Base-by-base conservation (phyloP, 2,329 filamentous ascomycete genomes). In the Ophiostoma quercus region DNA sequence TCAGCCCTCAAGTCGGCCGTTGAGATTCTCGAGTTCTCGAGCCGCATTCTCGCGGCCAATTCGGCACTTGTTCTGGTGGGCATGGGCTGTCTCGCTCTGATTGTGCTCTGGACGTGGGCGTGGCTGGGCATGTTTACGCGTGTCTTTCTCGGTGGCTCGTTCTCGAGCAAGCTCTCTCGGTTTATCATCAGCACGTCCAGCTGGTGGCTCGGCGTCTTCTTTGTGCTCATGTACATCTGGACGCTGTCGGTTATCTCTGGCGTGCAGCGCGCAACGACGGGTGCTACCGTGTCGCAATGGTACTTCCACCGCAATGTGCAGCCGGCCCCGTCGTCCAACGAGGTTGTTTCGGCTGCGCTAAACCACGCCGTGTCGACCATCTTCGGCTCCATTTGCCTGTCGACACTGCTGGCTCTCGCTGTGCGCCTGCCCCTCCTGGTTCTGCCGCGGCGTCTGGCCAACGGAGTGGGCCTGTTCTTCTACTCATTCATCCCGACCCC, bases 71-170 rank as follows among this genome's bases (percentile, higher is more conserved):
- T 98, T 43, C 78, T 91, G 1, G 86, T 97, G n/a, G 95, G 95
- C 2, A 90, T 97, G 75, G 87, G 84, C 12, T 90, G 90, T 29
- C 84, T 98, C 16, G 85, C 82, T 7, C 82, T 89, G 34, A 90
- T 96, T 62, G 91, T 97, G 11, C 81, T 87, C 16, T 98, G 94
- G 90, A 97, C 94, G 0, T 99, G 95, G 95, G 79, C 91, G 7
- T 99, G 95, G 95, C 87, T 98, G 74, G 88, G 89, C 75, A 97
- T 99, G 93, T 98, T 99, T 79, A 94, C 94, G 8, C 87, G 93
- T 63, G 89, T 98, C 71, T 99, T 99, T 79, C 87, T 98, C 71
- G 92, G 92, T n/a, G 95, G 95, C 0, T 91, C 94, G 78, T 88
- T 94, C 73, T 88, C 88, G 19, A 87, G 85, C 71, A 81, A 78